Evolutionary conservation across 768 basidiomycete genomes (phyloP).

Genomic region (Podaxis sp.): DNA sequence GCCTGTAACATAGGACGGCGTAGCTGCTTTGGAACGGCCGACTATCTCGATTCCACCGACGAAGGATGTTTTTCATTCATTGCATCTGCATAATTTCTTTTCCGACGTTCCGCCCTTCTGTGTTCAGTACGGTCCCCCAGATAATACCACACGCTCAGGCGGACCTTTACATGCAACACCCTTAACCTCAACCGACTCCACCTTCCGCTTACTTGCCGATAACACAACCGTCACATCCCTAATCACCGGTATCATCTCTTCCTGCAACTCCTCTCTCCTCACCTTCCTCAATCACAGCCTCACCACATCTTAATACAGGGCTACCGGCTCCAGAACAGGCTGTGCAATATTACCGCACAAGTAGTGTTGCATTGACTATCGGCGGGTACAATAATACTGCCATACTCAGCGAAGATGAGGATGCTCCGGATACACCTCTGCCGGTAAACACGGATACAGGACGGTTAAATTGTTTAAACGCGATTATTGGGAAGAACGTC

Average conservation of each 20-base stretch:
- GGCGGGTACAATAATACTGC: constrained; percentile 69
- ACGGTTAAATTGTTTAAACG: constrained; percentile 58
- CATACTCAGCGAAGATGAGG: constrained; percentile 34
- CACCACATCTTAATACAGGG: constrained; percentile 5
- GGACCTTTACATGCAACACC: constrained; percentile 39
- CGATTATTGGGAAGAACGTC: constrained; percentile 56
- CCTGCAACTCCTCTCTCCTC: constrained; percentile 29
- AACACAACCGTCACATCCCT: constrained; percentile 42
- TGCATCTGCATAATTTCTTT: not conserved
- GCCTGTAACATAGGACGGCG: constrained; percentile 41
- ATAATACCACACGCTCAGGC: constrained; percentile 44
- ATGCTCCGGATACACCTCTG: constrained; percentile 47
- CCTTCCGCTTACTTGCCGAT: constrained; percentile 45
- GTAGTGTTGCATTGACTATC: constrained; percentile 57
- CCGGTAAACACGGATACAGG: constrained; percentile 49
- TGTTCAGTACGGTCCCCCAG: constrained; percentile 40
- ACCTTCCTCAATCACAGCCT: constrained; percentile 33
- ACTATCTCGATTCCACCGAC: constrained; percentile 23
- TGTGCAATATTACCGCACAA: constrained; percentile 67
- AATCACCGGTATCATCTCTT: constrained; percentile 32
- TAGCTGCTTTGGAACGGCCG: constrained; percentile 21
- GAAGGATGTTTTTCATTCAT: constrained; percentile 34
- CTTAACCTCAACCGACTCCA: constrained; percentile 34
- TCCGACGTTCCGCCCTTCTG: not conserved
- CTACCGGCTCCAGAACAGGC: constrained; percentile 48